A percentile compares a stretch with the other conserved stretches of the same genome.
Conservation (phyloP, 768 basidiomycete species). For the Pleurotus tuber-regium region DNA sequence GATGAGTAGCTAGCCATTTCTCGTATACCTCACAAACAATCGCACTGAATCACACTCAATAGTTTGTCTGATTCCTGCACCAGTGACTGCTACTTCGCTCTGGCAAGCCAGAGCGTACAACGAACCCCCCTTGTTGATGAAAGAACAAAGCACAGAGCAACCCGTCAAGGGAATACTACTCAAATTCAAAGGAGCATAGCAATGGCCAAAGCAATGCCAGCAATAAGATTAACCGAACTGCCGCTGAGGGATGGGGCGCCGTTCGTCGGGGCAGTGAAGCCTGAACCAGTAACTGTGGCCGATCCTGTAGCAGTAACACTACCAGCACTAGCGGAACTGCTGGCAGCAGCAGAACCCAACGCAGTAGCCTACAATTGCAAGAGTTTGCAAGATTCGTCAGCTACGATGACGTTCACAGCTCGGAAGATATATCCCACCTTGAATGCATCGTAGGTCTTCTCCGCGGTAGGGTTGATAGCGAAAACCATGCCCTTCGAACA, state of each 20-base stretch:
- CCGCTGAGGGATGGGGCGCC: background rate
- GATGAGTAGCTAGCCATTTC: background rate
- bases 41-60: too few relatives aligned
- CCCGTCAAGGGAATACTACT: background rate
- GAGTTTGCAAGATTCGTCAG: background rate
- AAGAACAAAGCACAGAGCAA: background rate
- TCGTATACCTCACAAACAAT: too few relatives aligned
- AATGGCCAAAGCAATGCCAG: background rate
- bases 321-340: slow-evolving; percentile 15
- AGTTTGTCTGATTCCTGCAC: background rate
- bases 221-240: background rate
- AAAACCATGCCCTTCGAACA: slow-evolving; percentile 54
- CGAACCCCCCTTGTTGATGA: background rate
- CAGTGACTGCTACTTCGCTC: background rate
- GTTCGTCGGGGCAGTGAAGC: slow-evolving; percentile 8
- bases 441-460: slow-evolving; percentile 41
- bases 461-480: slow-evolving; percentile 47
- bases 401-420: background rate
- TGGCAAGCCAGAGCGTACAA: background rate
- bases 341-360: slow-evolving; percentile 18
- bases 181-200: background rate
- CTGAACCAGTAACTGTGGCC: slow-evolving; percentile 8
- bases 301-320: slow-evolving; percentile 6
- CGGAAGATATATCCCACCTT: slow-evolving; percentile 17
- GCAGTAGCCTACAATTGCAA: slow-evolving; percentile 21